Percentiles rank a stretch among this genome's conserved stretches.
Conservation (phyloP, 192 early-diverging fungal genomes). For the Backusella tarrabulga region DNA sequence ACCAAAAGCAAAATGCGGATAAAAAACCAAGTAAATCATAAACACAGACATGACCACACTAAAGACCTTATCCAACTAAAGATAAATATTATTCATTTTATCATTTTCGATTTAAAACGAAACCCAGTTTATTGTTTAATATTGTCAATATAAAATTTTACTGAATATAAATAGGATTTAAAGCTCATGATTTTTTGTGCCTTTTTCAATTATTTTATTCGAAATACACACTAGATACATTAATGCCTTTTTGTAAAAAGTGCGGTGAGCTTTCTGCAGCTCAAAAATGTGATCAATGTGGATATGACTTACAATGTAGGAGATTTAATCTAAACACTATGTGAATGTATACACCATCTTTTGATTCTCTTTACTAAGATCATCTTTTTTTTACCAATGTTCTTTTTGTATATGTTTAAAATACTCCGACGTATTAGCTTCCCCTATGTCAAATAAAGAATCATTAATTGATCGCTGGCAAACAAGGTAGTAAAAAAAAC, state of each 20-base stretch:
- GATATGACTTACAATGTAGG: slow-evolving; percentile 3
- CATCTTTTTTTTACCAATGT: background rate
- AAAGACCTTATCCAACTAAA: background rate
- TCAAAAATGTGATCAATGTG: slow-evolving; percentile 1
- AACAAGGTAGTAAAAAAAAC: slow-evolving; percentile 15
- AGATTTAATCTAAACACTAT: background rate
- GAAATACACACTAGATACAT: background rate
- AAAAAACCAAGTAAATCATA: background rate
- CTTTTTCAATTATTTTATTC: background rate
- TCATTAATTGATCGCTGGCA: slow-evolving; percentile 27
- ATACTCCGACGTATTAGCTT: background rate
- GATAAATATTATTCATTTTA: background rate
- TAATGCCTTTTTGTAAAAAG: slow-evolving; percentile 8
- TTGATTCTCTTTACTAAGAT: background rate
- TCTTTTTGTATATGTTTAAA: background rate
- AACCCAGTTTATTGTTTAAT: background rate
- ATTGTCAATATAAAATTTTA: background rate
- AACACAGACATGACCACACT: background rate
- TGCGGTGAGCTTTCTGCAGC: slow-evolving; percentile 9
- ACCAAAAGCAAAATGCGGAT: background rate
- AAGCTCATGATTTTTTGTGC: background rate
- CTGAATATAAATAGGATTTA: background rate
- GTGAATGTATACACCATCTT: background rate
- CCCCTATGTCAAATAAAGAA: background rate
- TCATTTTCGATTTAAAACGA: slow-evolving; percentile 3